Evolutionary conservation across 768 basidiomycete genomes (phyloP), one percentile per base, ranked within the genome.

Genomic region (Fomitopsis pulvina): DNA sequence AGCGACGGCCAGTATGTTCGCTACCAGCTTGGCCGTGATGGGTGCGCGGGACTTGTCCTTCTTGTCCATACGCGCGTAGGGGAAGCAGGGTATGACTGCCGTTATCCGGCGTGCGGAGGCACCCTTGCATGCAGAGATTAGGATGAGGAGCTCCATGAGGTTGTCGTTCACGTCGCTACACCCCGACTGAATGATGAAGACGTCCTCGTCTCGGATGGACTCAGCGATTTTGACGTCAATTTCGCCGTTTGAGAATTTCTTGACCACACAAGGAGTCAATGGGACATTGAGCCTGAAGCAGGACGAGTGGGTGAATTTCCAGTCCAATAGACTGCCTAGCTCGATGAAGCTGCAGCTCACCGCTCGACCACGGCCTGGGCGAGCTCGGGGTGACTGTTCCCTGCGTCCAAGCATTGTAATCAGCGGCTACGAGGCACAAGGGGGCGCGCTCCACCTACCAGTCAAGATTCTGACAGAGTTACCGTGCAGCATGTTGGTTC

Each of bases 381-480:
- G 75, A 99, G 87, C 79, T 94, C 90, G 62, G 92, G 92, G 74
- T 99, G 96, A 68, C 91, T 93, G 72, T 94, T 95, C 66, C 95
- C 94, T 96, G 71, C 11, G 34, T n/a, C 52, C 24, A 50, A 28
- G 32, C 14, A 34, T 49, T 12, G 49, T 51, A 54, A 63, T 53
- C 52, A 52, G 56, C 41, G 41, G 11, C n/a, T 10, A 54, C 5
- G 28, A 42, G 41, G 24, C 28, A n/a, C n/a, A n/a, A n/a, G n/a
- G n/a, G 4, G 20, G 25, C 22, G 41, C 18, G 39, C 21, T 40
- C 11, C 21, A 65, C 80, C 56, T 54, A 86, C 87, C 87, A 64
- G 87, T 73, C 55, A 89, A 73, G 58, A 89, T 74, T 65, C 83
- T 73, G 65, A 89, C 80, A 56, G 84, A 85, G 65, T 88, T 89